phyloP scores from a whole-genome alignment of 106 monocot genomes.

The Platanthera guangdongensis region DNA sequence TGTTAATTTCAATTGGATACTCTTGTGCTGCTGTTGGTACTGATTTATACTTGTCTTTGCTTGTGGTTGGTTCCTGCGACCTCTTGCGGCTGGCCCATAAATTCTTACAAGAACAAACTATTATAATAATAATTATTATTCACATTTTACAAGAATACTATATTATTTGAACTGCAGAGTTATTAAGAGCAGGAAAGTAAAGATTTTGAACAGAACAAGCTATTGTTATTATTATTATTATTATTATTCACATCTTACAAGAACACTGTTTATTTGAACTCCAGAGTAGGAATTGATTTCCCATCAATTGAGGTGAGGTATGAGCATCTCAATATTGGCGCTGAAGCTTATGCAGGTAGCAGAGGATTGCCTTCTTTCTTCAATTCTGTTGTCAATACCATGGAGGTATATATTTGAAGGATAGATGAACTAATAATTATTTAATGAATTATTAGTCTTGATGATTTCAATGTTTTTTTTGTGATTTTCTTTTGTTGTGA shows the following conservation, averaged over 20 bases:
- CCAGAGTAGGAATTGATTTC: conserved; percentile 56
- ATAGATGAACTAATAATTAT: not conserved
- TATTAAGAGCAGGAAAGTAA: not conserved
- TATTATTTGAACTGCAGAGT: conserved; percentile 24
- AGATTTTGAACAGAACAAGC: not conserved
- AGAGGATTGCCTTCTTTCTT: conserved; percentile 57
- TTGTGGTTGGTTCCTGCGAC: too few relatives aligned
- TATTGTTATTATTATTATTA: not conserved
- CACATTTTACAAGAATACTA: not conserved
- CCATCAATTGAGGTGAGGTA: conserved; percentile 73
- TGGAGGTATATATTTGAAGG: conserved; percentile 23
- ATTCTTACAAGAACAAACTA: not conserved
- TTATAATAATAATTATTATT: not conserved
- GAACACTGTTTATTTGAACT: not conserved
- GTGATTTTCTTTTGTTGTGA: not conserved
- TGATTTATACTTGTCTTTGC: too few relatives aligned
- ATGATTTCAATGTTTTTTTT: not conserved
- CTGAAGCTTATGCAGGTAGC: conserved; percentile 40
- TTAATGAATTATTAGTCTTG: not conserved
- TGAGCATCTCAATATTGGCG: conserved; percentile 42
- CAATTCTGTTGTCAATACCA: conserved; percentile 35
- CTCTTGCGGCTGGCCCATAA: too few relatives aligned
- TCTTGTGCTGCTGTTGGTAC: too few relatives aligned
- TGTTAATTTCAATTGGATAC: too few relatives aligned
- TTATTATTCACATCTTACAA: not conserved